phyloP scores from a whole-genome alignment of 768 basidiomycete species.

The Boletus rubroflammeus region DNA sequence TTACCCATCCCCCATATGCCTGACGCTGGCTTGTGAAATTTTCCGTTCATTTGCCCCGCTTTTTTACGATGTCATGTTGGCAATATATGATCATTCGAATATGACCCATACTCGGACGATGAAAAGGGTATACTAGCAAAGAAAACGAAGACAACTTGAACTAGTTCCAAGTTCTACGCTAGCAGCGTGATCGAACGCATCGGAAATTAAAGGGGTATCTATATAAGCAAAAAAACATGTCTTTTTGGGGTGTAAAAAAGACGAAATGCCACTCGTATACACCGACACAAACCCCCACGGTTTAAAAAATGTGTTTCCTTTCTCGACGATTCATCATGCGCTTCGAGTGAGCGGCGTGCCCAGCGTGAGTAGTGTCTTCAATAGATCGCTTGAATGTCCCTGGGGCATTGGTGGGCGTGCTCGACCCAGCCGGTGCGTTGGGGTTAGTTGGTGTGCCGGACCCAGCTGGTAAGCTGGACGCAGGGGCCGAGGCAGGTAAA shows the following conservation, averaged over 20 bases:
- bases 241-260: neutral
- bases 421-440: neutral
- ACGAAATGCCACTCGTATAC: neutral
- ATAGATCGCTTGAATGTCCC: neutral
- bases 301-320: neutral
- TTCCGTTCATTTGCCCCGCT: too few relatives aligned
- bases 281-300: neutral
- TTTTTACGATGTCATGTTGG: neutral
- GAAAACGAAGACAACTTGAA: neutral
- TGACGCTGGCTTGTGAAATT: too few relatives aligned
- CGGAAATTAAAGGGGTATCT: neutral
- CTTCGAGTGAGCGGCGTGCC: neutral
- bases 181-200: neutral
- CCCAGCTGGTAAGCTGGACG: neutral
- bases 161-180: neutral
- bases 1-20: too few relatives aligned
- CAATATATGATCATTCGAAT: neutral
- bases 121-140: neutral
- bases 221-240: neutral
- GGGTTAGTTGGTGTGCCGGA: neutral
- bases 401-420: neutral
- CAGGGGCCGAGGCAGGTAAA: too few relatives aligned
- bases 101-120: neutral
- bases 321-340: slow-evolving; percentile 1
- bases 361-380: neutral